These are phyloP conservation scores for Parietichytrium sp. DNA, from an alignment of 108 stramenopile genomes.

Conservation along the genomic window DNA sequence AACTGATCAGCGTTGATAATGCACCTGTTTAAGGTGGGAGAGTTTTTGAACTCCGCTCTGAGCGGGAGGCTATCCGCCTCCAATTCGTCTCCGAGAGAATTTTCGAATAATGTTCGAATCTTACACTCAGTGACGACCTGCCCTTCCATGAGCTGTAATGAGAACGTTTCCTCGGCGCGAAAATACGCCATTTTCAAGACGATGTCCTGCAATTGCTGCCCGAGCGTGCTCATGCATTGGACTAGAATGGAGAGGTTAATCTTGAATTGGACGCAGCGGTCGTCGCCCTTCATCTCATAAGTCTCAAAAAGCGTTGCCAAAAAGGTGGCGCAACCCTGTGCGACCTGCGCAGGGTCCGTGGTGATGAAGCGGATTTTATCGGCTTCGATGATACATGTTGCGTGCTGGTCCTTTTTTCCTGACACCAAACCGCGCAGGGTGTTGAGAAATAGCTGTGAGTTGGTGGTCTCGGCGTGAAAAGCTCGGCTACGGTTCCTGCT, in stretches of 20 bases:
- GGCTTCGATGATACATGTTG: neutral
- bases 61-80: neutral
- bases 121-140: slow-evolving; percentile 36
- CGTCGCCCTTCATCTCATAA: neutral
- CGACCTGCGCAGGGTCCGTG: slow-evolving; percentile 7
- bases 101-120: slow-evolving; percentile 23
- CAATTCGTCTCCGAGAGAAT: no score
- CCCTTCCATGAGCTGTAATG: neutral
- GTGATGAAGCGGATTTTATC: neutral
- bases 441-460: slow-evolving; percentile 15
- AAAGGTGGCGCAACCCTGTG: slow-evolving; percentile 13
- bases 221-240: neutral
- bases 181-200: slow-evolving; percentile 21
- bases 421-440: neutral
- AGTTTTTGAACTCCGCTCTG: neutral
- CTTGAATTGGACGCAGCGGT: neutral
- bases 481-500: no score
- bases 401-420: slow-evolving; percentile 35
- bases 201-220: slow-evolving; percentile 7
- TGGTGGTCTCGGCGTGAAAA: neutral
- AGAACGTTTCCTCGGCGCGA: neutral
- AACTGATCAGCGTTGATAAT: slow-evolving; percentile 3
- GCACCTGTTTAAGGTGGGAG: neutral
- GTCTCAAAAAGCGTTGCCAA: neutral
- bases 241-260: neutral